These are phyloP conservation scores for Phytophthora boehmeriae DNA, from an alignment of 352 stramenopile species.

Conservation along the genomic window DNA sequence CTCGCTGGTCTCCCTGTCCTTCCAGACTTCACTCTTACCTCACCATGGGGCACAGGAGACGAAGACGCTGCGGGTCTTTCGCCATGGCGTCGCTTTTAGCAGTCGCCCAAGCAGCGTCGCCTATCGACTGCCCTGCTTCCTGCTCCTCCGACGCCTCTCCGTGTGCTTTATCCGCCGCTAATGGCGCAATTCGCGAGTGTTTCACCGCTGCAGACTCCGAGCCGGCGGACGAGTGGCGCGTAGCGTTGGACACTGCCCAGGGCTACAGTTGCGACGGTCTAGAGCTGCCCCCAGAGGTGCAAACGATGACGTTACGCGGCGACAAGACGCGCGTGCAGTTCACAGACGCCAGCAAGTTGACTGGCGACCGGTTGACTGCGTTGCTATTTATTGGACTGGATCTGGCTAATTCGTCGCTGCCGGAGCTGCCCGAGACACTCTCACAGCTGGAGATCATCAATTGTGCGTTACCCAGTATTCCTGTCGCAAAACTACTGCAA, in stretches of 20 bases:
- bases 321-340: slow-evolving; percentile 31
- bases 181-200: slow-evolving; percentile 14
- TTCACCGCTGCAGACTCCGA: not conserved
- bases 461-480: slow-evolving; percentile 28
- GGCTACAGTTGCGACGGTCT: slow-evolving; percentile 11
- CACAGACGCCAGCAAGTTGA: slow-evolving; percentile 14
- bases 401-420: slow-evolving; percentile 26
- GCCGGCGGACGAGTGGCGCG: slow-evolving; percentile 12
- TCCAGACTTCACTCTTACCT: not conserved
- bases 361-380: slow-evolving; percentile 14
- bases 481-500: slow-evolving; percentile 16
- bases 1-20: slow-evolving; percentile 15
- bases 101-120: not conserved
- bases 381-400: slow-evolving; percentile 47
- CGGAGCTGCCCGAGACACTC: slow-evolving; percentile 28
- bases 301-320: slow-evolving; percentile 18
- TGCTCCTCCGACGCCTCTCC: slow-evolving; percentile 7
- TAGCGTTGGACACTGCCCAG: slow-evolving; percentile 9
- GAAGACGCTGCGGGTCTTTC: slow-evolving; percentile 11
- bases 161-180: slow-evolving; percentile 12
- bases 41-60: slow-evolving; percentile 27
- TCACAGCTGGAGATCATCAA: slow-evolving; percentile 25
- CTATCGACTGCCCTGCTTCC: slow-evolving; percentile 2
- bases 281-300: slow-evolving; percentile 12
- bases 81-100: slow-evolving; percentile 17